Evolutionary conservation across 1,284 basidiomycete genomes (phyloP), one percentile per base, ranked within the genome.

Genomic region (Rhizoctonia solani): DNA sequence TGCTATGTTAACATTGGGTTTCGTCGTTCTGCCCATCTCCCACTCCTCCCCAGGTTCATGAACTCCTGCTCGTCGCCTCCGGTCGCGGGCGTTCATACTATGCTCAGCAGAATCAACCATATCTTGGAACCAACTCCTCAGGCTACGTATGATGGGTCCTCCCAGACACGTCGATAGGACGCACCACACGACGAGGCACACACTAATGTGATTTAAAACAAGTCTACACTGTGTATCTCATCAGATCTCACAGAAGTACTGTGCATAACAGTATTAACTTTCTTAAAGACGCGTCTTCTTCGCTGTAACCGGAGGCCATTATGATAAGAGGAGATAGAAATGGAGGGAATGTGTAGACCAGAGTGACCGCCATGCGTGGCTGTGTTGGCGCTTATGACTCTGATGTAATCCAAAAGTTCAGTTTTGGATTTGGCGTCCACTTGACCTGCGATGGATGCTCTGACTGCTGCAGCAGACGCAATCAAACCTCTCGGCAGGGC

Each of bases 381-480:
- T 53, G 39, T 65, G 49, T 21, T 25, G 39, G 56, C 56, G 56
- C 56, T 39, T 37, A 29, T 47, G 30, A 25, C 25, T 16, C 25
- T 13, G 14, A 30, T n/a, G 6, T 30, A 53, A 54, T 65, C 34
- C 27, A 65, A 63, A 49, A 49, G 55, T 53, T 41, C 59, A 53
- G 6, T 54, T 65, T 65, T 54, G 41, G 50, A 46, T 30, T 54
- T 23, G 50, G 37, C 39, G 11, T 65, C 50, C 37, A 65, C 50
- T 29, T 23, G 49, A 16, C 27, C 50, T 44, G 61, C 30, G 23
- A 90, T 90, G 87, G 87, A 92, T 74, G 79, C 85, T 9, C 82
- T 93, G 14, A 81, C 92, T 67, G 85, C 88, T 13, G 85, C 86
- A 70, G 88, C 88, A 29, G 81, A 89, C 65, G 83, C 87, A 1